A percentile compares a stretch with the other conserved stretches of the same genome.
phyloP scores from a whole-genome alignment of 768 basidiomycete genomes.

The Tricholoma sp. region DNA sequence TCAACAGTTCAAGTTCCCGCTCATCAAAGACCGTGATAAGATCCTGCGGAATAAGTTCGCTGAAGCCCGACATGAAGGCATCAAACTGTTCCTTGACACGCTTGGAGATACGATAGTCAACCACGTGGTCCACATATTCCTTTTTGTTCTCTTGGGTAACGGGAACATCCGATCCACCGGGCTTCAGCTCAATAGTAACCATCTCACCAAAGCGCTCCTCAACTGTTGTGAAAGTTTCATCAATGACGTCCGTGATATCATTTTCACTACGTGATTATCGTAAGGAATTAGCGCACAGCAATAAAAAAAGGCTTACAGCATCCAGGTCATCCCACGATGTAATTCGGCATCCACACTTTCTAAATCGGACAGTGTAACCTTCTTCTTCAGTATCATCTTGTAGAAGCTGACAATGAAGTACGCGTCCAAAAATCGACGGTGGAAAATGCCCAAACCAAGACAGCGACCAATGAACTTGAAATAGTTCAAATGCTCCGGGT shows the following conservation, averaged over 20 bases:
- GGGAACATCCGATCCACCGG: slow-evolving; percentile 77
- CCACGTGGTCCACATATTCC: slow-evolving; percentile 91
- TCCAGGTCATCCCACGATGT: slow-evolving; percentile 95
- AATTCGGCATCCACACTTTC: slow-evolving; percentile 97
- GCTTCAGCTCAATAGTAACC: slow-evolving; percentile 92
- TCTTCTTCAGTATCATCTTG: slow-evolving; percentile 99
- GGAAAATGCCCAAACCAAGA: slow-evolving; percentile 96
- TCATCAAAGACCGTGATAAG: slow-evolving; percentile 98
- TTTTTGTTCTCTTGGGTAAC: slow-evolving; percentile 99
- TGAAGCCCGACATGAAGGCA: slow-evolving; percentile 99
- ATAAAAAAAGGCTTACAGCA: slow-evolving; percentile 66
- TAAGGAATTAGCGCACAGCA: neutral
- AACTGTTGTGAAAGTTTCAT: slow-evolving; percentile 94
- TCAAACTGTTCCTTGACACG: slow-evolving; percentile 99
- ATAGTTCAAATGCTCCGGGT: slow-evolving; percentile 99
- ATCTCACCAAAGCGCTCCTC: slow-evolving; percentile 99
- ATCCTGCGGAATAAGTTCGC: slow-evolving; percentile 97
- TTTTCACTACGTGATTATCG: slow-evolving; percentile 65
- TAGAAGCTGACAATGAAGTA: slow-evolving; percentile 99
- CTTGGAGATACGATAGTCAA: slow-evolving; percentile 95
- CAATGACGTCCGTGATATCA: slow-evolving; percentile 96
- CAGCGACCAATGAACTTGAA: slow-evolving; percentile 99
- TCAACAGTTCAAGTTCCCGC: slow-evolving; percentile 92
- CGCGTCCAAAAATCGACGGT: slow-evolving; percentile 96
- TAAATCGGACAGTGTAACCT: slow-evolving; percentile 88